These are phyloP conservation scores for Suhomyces coccinellae DNA, from an alignment of 1,139 yeast genomes.

Conservation along the genomic window DNA sequence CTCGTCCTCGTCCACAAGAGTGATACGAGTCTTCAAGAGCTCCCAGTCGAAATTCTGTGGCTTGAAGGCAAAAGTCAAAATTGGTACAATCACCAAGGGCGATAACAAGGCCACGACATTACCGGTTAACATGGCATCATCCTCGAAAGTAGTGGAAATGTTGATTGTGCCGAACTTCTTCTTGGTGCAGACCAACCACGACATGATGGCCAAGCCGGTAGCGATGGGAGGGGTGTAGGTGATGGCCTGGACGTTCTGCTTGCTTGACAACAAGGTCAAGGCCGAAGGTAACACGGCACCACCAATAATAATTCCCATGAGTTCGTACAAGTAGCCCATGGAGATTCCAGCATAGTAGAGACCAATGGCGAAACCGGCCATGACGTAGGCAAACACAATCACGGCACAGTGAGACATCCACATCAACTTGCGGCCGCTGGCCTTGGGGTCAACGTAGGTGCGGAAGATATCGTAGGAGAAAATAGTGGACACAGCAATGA, in stretches of 20 bases:
- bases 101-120: conserved; percentile 78
- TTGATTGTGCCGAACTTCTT: conserved; percentile 52
- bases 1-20: conserved; percentile 66
- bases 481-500: conserved; percentile 83
- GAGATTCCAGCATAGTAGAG: conserved; percentile 77
- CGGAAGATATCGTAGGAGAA: conserved; percentile 84
- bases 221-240: conserved; percentile 62
- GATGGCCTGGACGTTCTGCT: conserved; percentile 64
- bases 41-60: conserved; percentile 78
- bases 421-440: conserved; percentile 70
- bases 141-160: conserved; percentile 68
- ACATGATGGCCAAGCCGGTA: conserved; percentile 58
- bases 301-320: conserved; percentile 86
- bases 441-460: conserved; percentile 74
- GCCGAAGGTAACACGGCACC: conserved; percentile 82
- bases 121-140: conserved; percentile 83
- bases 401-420: conserved; percentile 67
- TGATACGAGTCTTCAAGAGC: conserved; percentile 49
- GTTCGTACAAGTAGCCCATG: conserved; percentile 82
- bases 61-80: conserved; percentile 61
- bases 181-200: conserved; percentile 67
- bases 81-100: conserved; percentile 68
- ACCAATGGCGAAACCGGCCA: conserved; percentile 85
- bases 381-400: conserved; percentile 59
- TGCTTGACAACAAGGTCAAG: conserved; percentile 66